A percentile compares a stretch with the other conserved stretches of the same genome.
phyloP scores from a whole-genome alignment of 192 early-diverging fungal species.

The Thoreauomyces humboldtii region DNA sequence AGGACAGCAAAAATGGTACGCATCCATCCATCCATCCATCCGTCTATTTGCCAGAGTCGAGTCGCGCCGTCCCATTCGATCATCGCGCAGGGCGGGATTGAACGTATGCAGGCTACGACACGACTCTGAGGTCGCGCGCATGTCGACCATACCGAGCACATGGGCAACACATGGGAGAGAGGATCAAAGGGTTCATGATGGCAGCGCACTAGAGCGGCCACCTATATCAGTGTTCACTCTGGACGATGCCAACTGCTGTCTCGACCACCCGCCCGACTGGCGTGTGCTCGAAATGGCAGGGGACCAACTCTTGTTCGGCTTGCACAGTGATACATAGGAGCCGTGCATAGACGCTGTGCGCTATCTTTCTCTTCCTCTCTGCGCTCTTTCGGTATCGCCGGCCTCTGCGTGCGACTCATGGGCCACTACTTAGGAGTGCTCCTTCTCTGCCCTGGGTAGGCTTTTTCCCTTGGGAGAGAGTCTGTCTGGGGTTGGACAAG shows the following conservation, averaged over 20 bases:
- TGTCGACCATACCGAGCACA: not conserved
- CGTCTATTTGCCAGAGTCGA: conserved; percentile 14
- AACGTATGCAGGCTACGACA: too few relatives aligned
- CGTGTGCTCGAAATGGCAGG: too few relatives aligned
- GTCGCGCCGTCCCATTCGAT: not conserved
- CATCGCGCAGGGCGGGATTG: not conserved
- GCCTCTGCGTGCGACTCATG: too few relatives aligned
- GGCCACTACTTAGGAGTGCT: too few relatives aligned
- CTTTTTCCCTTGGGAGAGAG: not conserved
- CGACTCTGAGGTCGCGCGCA: not conserved
- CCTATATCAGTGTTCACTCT: not conserved
- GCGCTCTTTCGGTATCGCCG: too few relatives aligned
- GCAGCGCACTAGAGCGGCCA: conserved; percentile 4
- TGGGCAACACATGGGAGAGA: not conserved
- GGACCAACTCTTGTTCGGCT: too few relatives aligned
- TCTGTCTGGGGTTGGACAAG: not conserved
- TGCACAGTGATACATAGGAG: too few relatives aligned
- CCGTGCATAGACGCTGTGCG: too few relatives aligned
- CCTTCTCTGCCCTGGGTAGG: too few relatives aligned
- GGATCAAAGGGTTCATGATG: not conserved
- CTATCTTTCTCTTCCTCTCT: too few relatives aligned
- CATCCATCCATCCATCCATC: conserved; percentile 25
- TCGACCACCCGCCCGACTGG: too few relatives aligned
- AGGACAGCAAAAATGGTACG: not conserved
- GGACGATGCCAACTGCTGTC: not conserved